These are phyloP conservation scores for Fusarium sp. DNA, from an alignment of 2,329 filamentous ascomycete genomes.

Conservation along the genomic window DNA sequence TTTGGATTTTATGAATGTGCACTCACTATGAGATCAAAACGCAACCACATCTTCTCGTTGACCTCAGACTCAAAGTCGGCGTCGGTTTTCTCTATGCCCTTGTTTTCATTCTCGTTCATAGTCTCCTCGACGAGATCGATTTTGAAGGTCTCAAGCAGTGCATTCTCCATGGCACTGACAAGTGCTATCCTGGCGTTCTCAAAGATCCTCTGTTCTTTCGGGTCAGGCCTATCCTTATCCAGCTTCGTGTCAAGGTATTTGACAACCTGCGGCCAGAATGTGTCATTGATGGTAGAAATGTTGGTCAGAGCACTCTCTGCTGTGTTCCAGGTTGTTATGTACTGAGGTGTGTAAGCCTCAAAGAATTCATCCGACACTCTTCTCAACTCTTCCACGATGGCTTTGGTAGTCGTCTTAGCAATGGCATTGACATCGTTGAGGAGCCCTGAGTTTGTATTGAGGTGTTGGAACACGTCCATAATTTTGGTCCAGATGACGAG, in stretches of 20 bases:
- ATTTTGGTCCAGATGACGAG: constrained; percentile 61
- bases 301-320: constrained; percentile 45
- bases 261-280: constrained; percentile 43
- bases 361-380: constrained; percentile 40
- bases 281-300: constrained; percentile 44
- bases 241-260: constrained; percentile 18
- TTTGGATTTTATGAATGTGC: not conserved
- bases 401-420: constrained; percentile 35
- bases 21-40: constrained; percentile 50
- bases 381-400: constrained; percentile 29
- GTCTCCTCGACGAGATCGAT: constrained; percentile 48
- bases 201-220: constrained; percentile 13
- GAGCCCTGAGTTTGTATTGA: constrained; percentile 29
- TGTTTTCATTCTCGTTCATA: constrained; percentile 26
- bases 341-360: constrained; percentile 45
- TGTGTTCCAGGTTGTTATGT: constrained; percentile 28
- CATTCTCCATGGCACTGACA: constrained; percentile 44
- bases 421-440: constrained; percentile 18
- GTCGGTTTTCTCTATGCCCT: constrained; percentile 26
- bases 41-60: constrained; percentile 36
- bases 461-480: constrained; percentile 45
- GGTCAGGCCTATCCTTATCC: constrained; percentile 6
- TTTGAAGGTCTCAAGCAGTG: constrained; percentile 47
- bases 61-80: constrained; percentile 41
- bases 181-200: constrained; percentile 18